Percentiles rank a stretch among this genome's conserved stretches.
Evolutionary conservation across 345 rosid genomes (phyloP).

Genomic region (Corchorus capsularis): DNA sequence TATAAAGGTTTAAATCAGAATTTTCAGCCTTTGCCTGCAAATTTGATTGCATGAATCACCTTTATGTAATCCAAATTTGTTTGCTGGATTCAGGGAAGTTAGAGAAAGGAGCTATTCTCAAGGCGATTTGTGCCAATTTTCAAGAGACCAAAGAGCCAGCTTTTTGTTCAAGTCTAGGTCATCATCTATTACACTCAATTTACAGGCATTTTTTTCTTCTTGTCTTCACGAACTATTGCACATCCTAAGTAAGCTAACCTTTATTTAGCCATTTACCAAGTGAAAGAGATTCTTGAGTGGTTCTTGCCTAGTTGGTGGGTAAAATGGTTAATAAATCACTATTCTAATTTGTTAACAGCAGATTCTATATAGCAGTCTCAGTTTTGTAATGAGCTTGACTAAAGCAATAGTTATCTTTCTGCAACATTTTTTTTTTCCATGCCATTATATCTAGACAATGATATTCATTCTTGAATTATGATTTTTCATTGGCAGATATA

Average conservation of each 20-base stretch:
- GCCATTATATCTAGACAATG: background rate
- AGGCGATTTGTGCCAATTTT: slow-evolving; percentile 68
- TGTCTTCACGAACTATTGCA: background rate
- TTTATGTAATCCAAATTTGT: background rate
- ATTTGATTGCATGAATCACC: background rate
- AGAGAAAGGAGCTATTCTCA: no score
- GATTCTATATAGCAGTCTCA: background rate
- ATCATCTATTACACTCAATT: slow-evolving; percentile 17
- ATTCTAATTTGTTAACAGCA: background rate
- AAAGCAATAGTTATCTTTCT: background rate
- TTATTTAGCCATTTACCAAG: background rate
- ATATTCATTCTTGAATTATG: slow-evolving; percentile 1
- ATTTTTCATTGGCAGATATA: slow-evolving; percentile 51
- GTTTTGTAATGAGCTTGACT: background rate
- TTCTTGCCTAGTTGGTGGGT: background rate
- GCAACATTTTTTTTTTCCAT: background rate
- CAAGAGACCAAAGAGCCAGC: slow-evolving; percentile 94
- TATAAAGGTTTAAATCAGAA: slow-evolving; percentile 65
- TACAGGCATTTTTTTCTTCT: background rate
- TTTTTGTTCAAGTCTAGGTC: slow-evolving; percentile 82
- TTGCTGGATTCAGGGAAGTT: slow-evolving; percentile 44
- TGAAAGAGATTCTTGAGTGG: background rate
- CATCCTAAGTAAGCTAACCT: background rate
- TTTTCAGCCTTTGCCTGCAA: background rate
- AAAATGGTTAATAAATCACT: background rate